Conservation (phyloP, 768 basidiomycete species). For the Hypholoma sublateritium region DNA sequence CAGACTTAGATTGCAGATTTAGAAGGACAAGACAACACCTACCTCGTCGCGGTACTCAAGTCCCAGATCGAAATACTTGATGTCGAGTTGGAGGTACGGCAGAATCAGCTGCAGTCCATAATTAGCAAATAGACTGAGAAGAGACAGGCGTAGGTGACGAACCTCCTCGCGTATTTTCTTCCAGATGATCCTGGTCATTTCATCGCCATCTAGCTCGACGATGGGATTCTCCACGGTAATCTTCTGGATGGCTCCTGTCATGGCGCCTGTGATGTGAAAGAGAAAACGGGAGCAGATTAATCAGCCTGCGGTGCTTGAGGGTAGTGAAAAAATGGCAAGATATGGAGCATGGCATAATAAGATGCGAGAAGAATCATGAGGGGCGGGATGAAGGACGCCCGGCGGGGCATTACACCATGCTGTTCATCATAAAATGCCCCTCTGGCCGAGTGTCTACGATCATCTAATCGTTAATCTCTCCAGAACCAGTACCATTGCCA, state of each 20-base stretch:
- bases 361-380: conserved; percentile 1
- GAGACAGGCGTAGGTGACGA: conserved; percentile 20
- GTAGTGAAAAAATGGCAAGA: conserved; percentile 1
- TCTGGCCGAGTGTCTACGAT: neutral
- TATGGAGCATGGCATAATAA: neutral
- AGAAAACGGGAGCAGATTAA: neutral
- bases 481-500: neutral
- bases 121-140: conserved; percentile 1
- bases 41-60: conserved; percentile 87
- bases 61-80: conserved; percentile 99
- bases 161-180: conserved; percentile 97
- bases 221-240: conserved; percentile 87
- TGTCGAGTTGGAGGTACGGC: conserved; percentile 91
- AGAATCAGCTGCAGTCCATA: conserved; percentile 74
- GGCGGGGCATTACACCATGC: conserved; percentile 1
- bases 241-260: conserved; percentile 43
- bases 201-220: conserved; percentile 95
- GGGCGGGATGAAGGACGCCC: conserved; percentile 13
- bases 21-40: neutral
- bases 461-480: neutral
- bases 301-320: neutral
- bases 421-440: conserved; percentile 1
- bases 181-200: conserved; percentile 99
- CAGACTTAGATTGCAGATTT: neutral
- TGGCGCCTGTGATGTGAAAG: conserved; percentile 17